phyloP scores from a whole-genome alignment of 1,284 basidiomycete species.

The Leccinum ponderosum region DNA sequence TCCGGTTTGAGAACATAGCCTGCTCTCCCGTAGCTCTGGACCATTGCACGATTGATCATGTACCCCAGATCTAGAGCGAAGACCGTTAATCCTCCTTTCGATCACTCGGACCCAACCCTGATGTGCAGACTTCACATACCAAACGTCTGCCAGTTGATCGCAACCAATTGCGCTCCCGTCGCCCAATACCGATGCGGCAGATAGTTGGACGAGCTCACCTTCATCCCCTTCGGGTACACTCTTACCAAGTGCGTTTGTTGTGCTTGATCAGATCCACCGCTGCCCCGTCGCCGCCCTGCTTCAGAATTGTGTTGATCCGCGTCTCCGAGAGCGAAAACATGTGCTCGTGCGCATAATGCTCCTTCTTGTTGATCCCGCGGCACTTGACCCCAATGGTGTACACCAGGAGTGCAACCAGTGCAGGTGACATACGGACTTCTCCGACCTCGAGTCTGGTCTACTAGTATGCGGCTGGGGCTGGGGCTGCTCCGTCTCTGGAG shows the following conservation, averaged over 20 bases:
- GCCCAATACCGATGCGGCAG: constrained; percentile 91
- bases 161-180: constrained; percentile 92
- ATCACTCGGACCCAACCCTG: background rate
- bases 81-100: background rate
- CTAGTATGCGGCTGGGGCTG: background rate
- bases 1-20: constrained; percentile 93
- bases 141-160: constrained; percentile 97
- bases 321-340: constrained; percentile 94
- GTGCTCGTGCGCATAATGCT: constrained; percentile 85
- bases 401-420: constrained; percentile 78
- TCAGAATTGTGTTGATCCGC: constrained; percentile 69
- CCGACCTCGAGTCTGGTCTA: constrained; percentile 13
- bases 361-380: constrained; percentile 89
- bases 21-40: constrained; percentile 79
- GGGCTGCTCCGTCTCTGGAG: constrained; percentile 21
- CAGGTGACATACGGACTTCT: constrained; percentile 69
- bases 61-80: constrained; percentile 70
- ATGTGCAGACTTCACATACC: constrained; percentile 49
- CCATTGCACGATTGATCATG: constrained; percentile 94
- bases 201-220: constrained; percentile 88
- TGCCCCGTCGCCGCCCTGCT: constrained; percentile 45
- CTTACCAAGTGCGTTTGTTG: constrained; percentile 85
- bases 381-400: constrained; percentile 98
- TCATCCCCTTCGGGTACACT: constrained; percentile 86
- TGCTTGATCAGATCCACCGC: constrained; percentile 81